phyloP scores from a whole-genome alignment of 1,284 basidiomycete genomes.

The Pisolithus thermaeus region DNA sequence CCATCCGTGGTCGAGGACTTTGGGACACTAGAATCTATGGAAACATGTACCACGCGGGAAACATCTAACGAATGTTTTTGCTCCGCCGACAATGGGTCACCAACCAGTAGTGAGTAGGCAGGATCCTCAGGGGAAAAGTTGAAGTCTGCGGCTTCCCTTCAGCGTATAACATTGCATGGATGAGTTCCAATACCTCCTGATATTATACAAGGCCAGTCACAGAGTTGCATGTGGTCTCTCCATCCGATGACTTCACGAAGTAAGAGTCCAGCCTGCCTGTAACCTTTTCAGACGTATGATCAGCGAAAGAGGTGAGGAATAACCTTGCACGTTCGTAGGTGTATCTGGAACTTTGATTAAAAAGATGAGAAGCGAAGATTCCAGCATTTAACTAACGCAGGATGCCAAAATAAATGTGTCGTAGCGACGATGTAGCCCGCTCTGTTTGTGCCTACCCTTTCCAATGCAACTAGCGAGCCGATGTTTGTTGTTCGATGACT shows the following conservation, averaged over 20 bases:
- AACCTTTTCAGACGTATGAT: constrained; percentile 1
- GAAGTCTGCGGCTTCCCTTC: constrained; percentile 60
- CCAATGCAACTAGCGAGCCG: constrained; percentile 66
- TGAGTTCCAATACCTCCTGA: constrained; percentile 63
- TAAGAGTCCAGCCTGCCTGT: constrained; percentile 66
- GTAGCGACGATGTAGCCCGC: constrained; percentile 72
- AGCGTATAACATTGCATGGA: neutral
- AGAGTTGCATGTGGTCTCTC: constrained; percentile 40
- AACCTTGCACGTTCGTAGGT: constrained; percentile 84
- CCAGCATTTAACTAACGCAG: constrained; percentile 47
- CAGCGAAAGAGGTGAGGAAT: neutral
- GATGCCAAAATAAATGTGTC: constrained; percentile 93
- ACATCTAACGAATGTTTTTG: constrained; percentile 51
- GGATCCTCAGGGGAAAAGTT: constrained; percentile 87
- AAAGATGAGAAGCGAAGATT: neutral
- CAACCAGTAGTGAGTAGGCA: constrained; percentile 77
- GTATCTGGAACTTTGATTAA: constrained; percentile 46
- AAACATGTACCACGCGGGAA: constrained; percentile 80
- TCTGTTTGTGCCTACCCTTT: constrained; percentile 28
- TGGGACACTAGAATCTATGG: constrained; percentile 60
- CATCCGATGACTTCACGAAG: constrained; percentile 62
- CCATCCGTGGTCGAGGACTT: constrained; percentile 29
- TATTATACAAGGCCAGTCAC: constrained; percentile 73
- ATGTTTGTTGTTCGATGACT: constrained; percentile 83
- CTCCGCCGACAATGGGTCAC: constrained; percentile 45